A percentile compares a stretch with the other conserved stretches of the same genome.
Evolutionary conservation across 371 early-diverging fungal species (phyloP).

Genomic region (Mortierella sp.): DNA sequence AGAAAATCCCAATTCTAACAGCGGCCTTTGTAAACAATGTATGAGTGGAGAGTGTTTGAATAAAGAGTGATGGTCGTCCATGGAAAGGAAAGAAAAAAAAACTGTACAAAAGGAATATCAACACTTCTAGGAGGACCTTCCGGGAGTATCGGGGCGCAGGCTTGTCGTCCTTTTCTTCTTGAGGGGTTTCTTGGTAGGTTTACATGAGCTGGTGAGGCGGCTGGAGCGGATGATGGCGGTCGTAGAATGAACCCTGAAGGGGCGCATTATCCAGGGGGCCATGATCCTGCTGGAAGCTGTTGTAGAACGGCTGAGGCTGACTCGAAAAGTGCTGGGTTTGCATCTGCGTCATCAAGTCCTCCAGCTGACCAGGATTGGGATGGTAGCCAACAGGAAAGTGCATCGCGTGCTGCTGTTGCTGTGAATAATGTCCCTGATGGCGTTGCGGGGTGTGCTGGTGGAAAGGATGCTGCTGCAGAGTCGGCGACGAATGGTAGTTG

Average conservation of each 20-base stretch:
- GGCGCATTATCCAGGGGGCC: conserved; percentile 7
- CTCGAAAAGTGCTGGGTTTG: conserved; percentile 24
- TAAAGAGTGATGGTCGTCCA: neutral
- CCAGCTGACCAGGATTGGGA: conserved; percentile 12
- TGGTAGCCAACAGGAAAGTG: neutral
- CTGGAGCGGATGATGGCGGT: conserved; percentile 27
- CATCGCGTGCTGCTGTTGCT: conserved; percentile 12
- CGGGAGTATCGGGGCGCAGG: neutral
- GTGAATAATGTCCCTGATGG: conserved; percentile 11
- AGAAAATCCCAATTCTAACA: neutral
- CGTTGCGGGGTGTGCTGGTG: conserved; percentile 16
- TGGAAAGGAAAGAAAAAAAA: neutral
- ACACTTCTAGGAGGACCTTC: conserved; percentile 3
- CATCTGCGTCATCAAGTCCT: conserved; percentile 35
- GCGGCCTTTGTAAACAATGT: neutral
- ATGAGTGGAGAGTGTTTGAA: neutral
- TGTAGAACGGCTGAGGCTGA: conserved; percentile 15
- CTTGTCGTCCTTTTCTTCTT: neutral
- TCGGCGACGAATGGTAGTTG: conserved; percentile 4
- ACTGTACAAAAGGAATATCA: conserved; percentile 6
- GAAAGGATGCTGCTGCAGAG: neutral
- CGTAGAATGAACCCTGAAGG: conserved; percentile 18
- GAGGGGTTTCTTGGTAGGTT: neutral
- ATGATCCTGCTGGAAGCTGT: conserved; percentile 15
- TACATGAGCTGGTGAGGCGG: conserved; percentile 32